Evolutionary conservation across 129 eudicot species (phyloP).

Genomic region (Arctium minus): DNA sequence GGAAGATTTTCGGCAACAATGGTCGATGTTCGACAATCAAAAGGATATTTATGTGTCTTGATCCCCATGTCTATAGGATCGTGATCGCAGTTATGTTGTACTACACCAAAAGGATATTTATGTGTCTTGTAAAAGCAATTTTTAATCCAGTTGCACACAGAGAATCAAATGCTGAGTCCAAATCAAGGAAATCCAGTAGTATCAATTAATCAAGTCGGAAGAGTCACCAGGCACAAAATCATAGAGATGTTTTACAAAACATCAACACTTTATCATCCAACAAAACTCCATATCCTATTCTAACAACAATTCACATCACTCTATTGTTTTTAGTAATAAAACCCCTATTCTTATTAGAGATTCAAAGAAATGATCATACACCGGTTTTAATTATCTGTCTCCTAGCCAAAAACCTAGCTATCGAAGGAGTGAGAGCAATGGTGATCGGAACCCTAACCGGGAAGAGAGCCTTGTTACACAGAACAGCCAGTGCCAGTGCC

Average conservation of each 20-base stretch:
- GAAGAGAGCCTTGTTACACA: constrained; percentile 81
- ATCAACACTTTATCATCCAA: background rate
- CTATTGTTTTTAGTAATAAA: background rate
- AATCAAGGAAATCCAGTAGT: background rate
- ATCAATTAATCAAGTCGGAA: background rate
- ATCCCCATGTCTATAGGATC: too few relatives aligned
- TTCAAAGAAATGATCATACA: constrained; percentile 7
- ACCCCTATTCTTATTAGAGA: background rate
- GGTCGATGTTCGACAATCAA: too few relatives aligned
- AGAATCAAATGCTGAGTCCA: background rate
- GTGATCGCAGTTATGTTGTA: too few relatives aligned
- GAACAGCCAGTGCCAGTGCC: constrained; percentile 74
- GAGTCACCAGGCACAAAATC: background rate
- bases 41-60: too few relatives aligned
- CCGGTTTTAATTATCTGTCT: background rate
- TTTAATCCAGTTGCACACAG: background rate
- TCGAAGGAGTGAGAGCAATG: constrained; percentile 38
- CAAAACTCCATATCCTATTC: constrained; percentile 8
- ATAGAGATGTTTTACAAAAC: background rate
- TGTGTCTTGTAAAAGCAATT: background rate
- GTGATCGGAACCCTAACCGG: constrained; percentile 95
- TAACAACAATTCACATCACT: constrained; percentile 10
- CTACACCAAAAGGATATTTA: background rate
- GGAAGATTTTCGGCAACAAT: background rate
- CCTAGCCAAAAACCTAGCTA: background rate